Percentiles rank a stretch among this genome's conserved stretches.
Evolutionary conservation across 345 rosid genomes (phyloP).

Genomic region (Brassica rapa): DNA sequence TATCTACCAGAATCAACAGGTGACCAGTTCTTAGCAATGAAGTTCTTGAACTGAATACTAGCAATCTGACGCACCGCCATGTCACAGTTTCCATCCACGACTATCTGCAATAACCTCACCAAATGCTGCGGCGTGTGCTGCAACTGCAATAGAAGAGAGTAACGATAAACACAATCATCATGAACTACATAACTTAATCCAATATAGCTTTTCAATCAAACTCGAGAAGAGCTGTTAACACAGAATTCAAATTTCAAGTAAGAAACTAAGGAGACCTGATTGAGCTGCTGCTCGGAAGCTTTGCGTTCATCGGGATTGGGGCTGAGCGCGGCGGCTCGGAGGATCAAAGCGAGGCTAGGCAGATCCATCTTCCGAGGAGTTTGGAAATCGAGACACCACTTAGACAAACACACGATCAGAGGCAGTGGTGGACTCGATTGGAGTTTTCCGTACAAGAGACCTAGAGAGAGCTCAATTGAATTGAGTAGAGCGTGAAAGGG

Average conservation of each 20-base stretch:
- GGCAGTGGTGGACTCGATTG: constrained; percentile 13
- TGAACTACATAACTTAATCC: background rate
- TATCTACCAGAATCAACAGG: background rate
- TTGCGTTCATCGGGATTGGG: background rate
- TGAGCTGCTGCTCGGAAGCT: background rate
- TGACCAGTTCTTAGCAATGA: constrained; percentile 1
- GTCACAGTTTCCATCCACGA: background rate
- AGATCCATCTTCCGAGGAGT: background rate
- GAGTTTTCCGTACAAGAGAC: constrained; percentile 17
- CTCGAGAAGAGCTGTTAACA: background rate
- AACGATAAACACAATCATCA: constrained; percentile 14
- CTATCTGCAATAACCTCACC: background rate
- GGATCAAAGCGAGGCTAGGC: constrained; percentile 7
- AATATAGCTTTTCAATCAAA: background rate
- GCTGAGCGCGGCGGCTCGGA: background rate
- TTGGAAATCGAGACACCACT: background rate
- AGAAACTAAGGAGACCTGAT: background rate
- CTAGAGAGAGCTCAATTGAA: constrained; percentile 24
- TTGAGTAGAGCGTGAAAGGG: constrained; percentile 11
- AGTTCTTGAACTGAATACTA: background rate
- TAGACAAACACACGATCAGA: background rate
- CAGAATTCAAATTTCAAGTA: background rate
- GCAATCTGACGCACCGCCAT: background rate
- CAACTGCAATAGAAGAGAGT: background rate
- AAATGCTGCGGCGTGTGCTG: background rate